Percentiles rank a stretch among this genome's conserved stretches.
These are phyloP conservation scores for Endotrypanum monterogeii DNA, from an alignment of 208 protist genomes.

Conservation along the genomic window DNA sequence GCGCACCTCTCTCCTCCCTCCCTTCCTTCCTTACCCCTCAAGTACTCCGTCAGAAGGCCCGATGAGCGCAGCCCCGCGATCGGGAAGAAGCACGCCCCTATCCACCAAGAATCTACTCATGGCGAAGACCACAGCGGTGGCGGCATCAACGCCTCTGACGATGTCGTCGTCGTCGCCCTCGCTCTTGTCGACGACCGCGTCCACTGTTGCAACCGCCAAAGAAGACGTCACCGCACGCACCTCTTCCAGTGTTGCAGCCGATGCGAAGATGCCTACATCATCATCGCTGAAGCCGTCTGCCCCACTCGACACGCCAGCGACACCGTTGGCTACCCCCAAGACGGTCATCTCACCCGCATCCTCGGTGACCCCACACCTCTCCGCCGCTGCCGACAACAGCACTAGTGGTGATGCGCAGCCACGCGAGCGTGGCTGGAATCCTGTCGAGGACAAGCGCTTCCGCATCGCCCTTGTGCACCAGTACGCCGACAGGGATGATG, in stretches of 20 bases:
- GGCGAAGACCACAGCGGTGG: not conserved
- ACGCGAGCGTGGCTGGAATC: conserved; percentile 33
- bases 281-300: too few relatives aligned
- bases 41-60: not conserved
- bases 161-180: not conserved
- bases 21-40: too few relatives aligned
- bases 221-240: not conserved
- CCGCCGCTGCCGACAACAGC: not conserved
- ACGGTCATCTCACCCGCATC: too few relatives aligned
- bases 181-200: not conserved
- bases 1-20: not conserved
- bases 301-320: too few relatives aligned
- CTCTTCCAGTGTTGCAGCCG: too few relatives aligned
- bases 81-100: not conserved
- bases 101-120: not conserved
- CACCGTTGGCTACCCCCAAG: too few relatives aligned
- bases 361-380: not conserved
- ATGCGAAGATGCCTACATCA: too few relatives aligned
- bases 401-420: conserved; percentile 5
- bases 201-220: not conserved
- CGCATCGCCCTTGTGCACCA: conserved; percentile 38
- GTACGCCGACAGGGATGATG: conserved; percentile 14
- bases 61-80: conserved; percentile 1
- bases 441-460: conserved; percentile 42
- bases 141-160: not conserved